Percentiles rank a stretch among this genome's conserved stretches.
phyloP scores from a whole-genome alignment of 2,329 filamentous ascomycete species.

The Nemania serpens region DNA sequence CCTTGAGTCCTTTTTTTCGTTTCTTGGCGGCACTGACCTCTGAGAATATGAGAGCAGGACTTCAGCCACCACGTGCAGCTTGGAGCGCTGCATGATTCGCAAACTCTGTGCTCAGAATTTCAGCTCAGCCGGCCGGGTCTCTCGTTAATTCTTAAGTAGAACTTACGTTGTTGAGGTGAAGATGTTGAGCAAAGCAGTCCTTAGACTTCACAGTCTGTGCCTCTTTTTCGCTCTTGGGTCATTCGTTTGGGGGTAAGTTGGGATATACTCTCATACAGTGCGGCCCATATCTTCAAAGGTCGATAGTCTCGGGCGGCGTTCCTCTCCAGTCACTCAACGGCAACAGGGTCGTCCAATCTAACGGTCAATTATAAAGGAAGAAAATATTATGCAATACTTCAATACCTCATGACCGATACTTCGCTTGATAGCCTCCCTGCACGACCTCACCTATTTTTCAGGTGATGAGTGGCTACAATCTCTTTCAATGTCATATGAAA shows the following conservation, averaged over 20 bases:
- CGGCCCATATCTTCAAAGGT: neutral
- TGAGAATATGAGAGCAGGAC: neutral
- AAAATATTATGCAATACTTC: neutral
- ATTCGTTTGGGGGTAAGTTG: conserved; percentile 58
- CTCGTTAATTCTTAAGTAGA: neutral
- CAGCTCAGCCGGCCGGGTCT: neutral
- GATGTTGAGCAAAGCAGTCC: conserved; percentile 42
- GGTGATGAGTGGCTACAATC: neutral
- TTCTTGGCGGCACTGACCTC: conserved; percentile 1
- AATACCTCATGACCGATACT: neutral
- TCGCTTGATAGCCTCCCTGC: neutral
- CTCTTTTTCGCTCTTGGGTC: conserved; percentile 60
- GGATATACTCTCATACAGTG: neutral
- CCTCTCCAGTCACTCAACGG: neutral
- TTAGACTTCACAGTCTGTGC: conserved; percentile 53
- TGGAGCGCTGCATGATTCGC: neutral
- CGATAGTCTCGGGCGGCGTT: neutral
- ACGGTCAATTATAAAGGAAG: neutral
- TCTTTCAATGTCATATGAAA: neutral
- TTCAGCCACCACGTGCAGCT: neutral
- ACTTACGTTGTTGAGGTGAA: conserved; percentile 26
- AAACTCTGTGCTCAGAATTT: neutral
- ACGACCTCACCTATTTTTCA: neutral
- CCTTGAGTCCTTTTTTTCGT: neutral
- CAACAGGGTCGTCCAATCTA: neutral